These are phyloP conservation scores for Pochonia chlamydosporia DNA, from an alignment of 2,329 filamentous ascomycete species.

Conservation along the genomic window DNA sequence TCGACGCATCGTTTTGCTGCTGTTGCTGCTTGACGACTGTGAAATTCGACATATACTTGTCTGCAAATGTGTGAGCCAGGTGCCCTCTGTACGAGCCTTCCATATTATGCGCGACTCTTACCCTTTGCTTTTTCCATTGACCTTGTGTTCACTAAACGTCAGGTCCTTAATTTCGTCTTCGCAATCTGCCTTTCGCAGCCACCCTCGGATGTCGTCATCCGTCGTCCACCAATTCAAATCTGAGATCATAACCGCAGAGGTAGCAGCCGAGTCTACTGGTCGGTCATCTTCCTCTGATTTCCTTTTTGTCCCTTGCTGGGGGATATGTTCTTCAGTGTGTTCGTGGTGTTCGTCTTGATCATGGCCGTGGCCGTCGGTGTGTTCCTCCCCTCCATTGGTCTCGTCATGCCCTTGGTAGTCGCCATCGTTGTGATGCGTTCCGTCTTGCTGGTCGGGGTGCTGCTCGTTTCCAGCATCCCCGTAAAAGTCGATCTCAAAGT, in stretches of 20 bases:
- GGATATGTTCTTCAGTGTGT: slow-evolving; percentile 16
- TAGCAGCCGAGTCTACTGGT: slow-evolving; percentile 53
- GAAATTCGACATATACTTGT: slow-evolving; percentile 80
- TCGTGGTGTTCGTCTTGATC: slow-evolving; percentile 19
- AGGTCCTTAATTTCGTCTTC: slow-evolving; percentile 87
- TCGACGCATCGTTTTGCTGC: slow-evolving; percentile 81
- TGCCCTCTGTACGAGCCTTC: background rate
- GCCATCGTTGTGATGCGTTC: slow-evolving; percentile 30
- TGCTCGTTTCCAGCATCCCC: slow-evolving; percentile 50
- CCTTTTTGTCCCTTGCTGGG: slow-evolving; percentile 49
- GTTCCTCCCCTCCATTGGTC: slow-evolving; percentile 33
- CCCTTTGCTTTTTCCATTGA: slow-evolving; percentile 99
- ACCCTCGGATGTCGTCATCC: slow-evolving; percentile 89
- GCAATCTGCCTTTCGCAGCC: slow-evolving; percentile 71
- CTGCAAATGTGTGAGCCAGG: slow-evolving; percentile 25
- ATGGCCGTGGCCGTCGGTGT: slow-evolving; percentile 19
- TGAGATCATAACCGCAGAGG: slow-evolving; percentile 73
- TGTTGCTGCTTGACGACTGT: slow-evolving; percentile 75
- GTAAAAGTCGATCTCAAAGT: slow-evolving; percentile 70
- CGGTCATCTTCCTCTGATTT: slow-evolving; percentile 55
- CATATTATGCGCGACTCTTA: slow-evolving; percentile 36
- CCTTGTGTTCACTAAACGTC: slow-evolving; percentile 97
- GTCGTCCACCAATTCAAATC: slow-evolving; percentile 96
- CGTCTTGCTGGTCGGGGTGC: slow-evolving; percentile 23
- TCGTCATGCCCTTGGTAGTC: slow-evolving; percentile 18